Evolutionary conservation across 129 eudicot genomes (phyloP).

Genomic region (Artemisia annua): DNA sequence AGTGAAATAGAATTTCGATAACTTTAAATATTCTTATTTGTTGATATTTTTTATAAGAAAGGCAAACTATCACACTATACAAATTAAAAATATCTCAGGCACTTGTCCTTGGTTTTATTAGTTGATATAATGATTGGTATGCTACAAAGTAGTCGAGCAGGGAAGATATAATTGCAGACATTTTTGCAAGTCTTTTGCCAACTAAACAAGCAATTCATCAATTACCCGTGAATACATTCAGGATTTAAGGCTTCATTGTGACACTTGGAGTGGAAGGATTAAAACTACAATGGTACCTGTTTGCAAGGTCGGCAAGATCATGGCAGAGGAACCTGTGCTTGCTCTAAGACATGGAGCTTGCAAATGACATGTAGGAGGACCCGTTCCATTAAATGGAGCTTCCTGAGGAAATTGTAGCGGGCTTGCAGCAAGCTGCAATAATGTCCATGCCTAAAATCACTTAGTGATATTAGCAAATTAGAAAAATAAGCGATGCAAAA

Average conservation of each 20-base stretch:
- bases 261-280: background rate
- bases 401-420: constrained; percentile 50
- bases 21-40: too few relatives aligned
- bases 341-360: constrained; percentile 39
- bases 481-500: background rate
- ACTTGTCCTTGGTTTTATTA: too few relatives aligned
- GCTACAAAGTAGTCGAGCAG: too few relatives aligned
- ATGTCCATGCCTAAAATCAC: constrained; percentile 48
- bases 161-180: background rate
- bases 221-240: background rate
- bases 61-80: too few relatives aligned
- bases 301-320: constrained; percentile 39
- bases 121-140: too few relatives aligned
- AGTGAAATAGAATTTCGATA: too few relatives aligned
- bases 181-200: constrained; percentile 6
- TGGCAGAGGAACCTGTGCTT: constrained; percentile 37
- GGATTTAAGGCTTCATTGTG: constrained; percentile 22
- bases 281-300: constrained; percentile 36
- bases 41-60: too few relatives aligned
- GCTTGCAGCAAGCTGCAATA: constrained; percentile 79
- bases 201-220: background rate
- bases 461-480: constrained; percentile 24
- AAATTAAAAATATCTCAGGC: too few relatives aligned
- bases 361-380: constrained; percentile 41
- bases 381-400: constrained; percentile 36